phyloP scores from a whole-genome alignment of 2,329 filamentous ascomycete species.

The Neonectria faginata region DNA sequence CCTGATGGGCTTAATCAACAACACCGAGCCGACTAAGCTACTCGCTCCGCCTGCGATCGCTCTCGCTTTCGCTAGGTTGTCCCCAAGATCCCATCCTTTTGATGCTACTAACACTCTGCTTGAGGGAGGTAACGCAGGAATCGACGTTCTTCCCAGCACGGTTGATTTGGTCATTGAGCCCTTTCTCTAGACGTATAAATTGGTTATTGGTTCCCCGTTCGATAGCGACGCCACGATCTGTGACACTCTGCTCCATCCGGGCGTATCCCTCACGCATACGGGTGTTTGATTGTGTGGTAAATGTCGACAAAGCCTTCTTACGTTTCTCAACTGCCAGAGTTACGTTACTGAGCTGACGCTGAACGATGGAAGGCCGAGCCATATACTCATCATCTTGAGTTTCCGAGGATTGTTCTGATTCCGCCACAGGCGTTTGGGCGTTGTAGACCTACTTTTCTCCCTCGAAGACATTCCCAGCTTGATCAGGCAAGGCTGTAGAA shows the following conservation, averaged over 20 bases:
- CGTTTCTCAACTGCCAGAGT: slow-evolving; percentile 34
- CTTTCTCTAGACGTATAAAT: slow-evolving; percentile 13
- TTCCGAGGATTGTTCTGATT: neutral
- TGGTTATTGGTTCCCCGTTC: slow-evolving; percentile 20
- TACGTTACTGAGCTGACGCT: slow-evolving; percentile 23
- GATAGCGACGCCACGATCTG: slow-evolving; percentile 18
- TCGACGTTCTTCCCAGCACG: neutral
- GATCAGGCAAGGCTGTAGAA: neutral
- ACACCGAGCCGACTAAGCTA: neutral
- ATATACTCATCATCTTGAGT: neutral
- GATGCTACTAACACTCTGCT: neutral
- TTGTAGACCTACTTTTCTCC: slow-evolving; percentile 25
- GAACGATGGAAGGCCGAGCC: neutral
- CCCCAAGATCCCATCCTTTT: slow-evolving; percentile 2
- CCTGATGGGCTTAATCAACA: neutral
- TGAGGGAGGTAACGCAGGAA: neutral
- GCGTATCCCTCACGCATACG: slow-evolving; percentile 23
- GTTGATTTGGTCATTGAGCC: slow-evolving; percentile 2
- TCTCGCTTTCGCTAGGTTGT: neutral
- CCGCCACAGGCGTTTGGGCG: neutral
- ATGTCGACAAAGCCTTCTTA: slow-evolving; percentile 31
- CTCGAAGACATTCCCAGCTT: neutral
- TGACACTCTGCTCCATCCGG: slow-evolving; percentile 21
- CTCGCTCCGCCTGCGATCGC: neutral
- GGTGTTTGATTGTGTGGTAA: slow-evolving; percentile 25